Evolutionary conservation across 139 green algal genomes (phyloP).

Genomic region (Ettlia oleoabundans): DNA sequence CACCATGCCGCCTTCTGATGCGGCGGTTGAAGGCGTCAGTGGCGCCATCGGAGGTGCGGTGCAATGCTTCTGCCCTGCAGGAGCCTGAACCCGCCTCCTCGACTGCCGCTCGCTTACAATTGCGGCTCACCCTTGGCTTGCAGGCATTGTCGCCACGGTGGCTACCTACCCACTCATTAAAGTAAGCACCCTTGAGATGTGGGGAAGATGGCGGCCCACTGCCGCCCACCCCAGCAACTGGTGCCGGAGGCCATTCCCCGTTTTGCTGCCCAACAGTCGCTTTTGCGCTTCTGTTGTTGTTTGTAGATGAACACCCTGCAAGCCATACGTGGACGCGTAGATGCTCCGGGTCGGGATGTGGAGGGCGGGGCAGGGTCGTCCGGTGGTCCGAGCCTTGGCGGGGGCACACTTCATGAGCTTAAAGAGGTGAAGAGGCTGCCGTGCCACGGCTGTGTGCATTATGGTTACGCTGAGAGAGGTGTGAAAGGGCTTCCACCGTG

Average conservation of each 20-base stretch:
- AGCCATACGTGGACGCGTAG: conserved; percentile 9
- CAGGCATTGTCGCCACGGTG: conserved; percentile 58
- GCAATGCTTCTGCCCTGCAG: not conserved
- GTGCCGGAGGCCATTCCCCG: no score
- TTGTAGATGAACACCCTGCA: conserved; percentile 48
- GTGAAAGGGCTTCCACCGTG: no score
- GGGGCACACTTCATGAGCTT: conserved; percentile 7
- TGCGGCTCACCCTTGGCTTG: no score
- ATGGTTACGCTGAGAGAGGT: not conserved
- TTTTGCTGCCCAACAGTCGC: not conserved
- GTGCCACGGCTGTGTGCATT: not conserved
- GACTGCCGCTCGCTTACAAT: no score
- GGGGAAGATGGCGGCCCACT: not conserved
- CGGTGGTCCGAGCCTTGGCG: not conserved
- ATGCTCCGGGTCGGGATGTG: not conserved
- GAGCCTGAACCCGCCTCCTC: not conserved
- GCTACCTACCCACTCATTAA: conserved; percentile 85
- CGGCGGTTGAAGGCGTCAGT: conserved; percentile 57
- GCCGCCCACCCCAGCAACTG: no score
- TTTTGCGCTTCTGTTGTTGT: not conserved
- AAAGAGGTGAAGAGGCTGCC: not conserved
- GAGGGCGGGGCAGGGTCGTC: not conserved
- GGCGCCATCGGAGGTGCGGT: conserved; percentile 49
- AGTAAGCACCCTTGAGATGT: conserved; percentile 41
- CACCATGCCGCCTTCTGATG: conserved; percentile 37